phyloP scores from a whole-genome alignment of 495 filamentous ascomycete genomes.

The Daldinia caldariorum region DNA sequence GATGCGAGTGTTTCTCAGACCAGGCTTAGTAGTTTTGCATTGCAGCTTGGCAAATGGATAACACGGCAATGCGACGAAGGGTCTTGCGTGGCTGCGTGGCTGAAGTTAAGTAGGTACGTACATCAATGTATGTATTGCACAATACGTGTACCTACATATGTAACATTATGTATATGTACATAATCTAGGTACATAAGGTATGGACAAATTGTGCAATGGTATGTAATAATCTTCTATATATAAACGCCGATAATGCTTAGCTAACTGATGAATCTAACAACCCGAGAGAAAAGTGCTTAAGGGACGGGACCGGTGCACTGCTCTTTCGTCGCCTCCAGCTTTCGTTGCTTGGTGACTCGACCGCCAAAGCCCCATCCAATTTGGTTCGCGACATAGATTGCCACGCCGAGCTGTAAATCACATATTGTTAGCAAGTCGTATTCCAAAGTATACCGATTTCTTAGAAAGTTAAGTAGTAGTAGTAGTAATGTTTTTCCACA shows the following conservation, averaged over 20 bases:
- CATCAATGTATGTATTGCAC: not conserved
- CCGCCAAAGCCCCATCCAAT: conserved; percentile 66
- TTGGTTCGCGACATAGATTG: conserved; percentile 70
- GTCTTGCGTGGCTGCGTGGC: conserved; percentile 31
- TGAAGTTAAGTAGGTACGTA: not conserved
- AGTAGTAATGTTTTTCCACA: not conserved
- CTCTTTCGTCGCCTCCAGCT: not conserved
- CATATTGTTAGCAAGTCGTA: conserved; percentile 6
- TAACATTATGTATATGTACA: too few relatives aligned
- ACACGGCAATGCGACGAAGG: not conserved
- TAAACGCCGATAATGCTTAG: conserved; percentile 1
- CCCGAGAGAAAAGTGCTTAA: not conserved
- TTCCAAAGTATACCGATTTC: too few relatives aligned
- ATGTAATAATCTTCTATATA: not conserved
- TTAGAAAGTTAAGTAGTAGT: not conserved
- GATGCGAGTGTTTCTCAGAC: conserved; percentile 5
- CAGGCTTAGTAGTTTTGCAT: not conserved
- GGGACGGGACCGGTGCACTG: not conserved
- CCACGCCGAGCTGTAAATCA: conserved; percentile 55
- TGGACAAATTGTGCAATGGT: too few relatives aligned
- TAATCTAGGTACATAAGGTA: too few relatives aligned
- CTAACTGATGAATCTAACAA: not conserved
- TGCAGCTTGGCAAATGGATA: not conserved
- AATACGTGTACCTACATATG: too few relatives aligned
- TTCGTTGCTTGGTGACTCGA: conserved; percentile 18